Base-by-base conservation (phyloP, 352 stramenopile species). In the Peronospora farinosa region DNA sequence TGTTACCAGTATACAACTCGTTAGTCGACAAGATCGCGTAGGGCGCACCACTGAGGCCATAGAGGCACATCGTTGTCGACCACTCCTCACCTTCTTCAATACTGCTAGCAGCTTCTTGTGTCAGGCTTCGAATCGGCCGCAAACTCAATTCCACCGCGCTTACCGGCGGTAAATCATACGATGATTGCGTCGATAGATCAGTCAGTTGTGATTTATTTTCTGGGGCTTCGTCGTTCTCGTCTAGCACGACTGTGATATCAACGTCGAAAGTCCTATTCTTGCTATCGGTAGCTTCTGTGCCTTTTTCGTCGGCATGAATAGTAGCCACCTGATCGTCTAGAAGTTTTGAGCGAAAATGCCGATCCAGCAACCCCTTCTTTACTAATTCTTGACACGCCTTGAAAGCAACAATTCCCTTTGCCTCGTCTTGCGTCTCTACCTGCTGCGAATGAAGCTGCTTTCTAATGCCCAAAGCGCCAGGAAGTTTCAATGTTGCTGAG, bases 321-420 rank as follows among this genome's bases (percentile, higher is more conserved):
- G 61, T 72, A 56, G 63, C 40, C 7, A 58, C 35, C 46, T 69
- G 58, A 10, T 90, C 71, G n/a, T 71, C 68, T 33, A 84, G 46
- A 19, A 92, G 68, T 23, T 71, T 84, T 3, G 83, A 92, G 11
- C 65, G 71, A 52, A 94, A 92, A 8, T 71, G 47, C 1, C 73
- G 74, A 49, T 94, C 83, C 10, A 94, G 41, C 3, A 87, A 43
- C 2, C 78, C 80, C 5, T 72, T 71, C 32, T 86, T 87, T 23
- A 88, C 38, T 3, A 94, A 45, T 36, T 87, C 73, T 62, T 87
- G 64, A 37, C 78, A 88, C 1, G 72, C 83, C 52, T 92, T 85
- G 44, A 88, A 94, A 3, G 83, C 80, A 6, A 84, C 81, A 46
- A 94, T 92, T 1, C 78, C 77, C 35, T 89, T 92, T 8, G 83